Evolutionary conservation across 1,139 yeast species (phyloP).

Genomic region (Yamadazyma aaseri): DNA sequence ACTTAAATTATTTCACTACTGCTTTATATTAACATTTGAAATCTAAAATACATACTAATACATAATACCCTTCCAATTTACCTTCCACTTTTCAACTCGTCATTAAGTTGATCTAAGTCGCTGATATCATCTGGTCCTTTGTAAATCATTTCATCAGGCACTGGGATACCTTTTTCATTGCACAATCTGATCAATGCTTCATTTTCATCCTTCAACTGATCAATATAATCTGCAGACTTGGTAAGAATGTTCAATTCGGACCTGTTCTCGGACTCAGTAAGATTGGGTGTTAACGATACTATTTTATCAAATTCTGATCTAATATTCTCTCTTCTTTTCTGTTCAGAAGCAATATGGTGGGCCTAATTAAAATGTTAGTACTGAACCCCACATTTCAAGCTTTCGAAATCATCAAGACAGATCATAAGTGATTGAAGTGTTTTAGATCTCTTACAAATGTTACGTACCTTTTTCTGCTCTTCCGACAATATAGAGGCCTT

Average conservation of each 20-base stretch:
- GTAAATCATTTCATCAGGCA: constrained; percentile 39
- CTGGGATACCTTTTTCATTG: constrained; percentile 32
- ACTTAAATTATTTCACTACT: constrained; percentile 21
- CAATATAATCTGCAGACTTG: constrained; percentile 48
- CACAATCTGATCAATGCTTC: constrained; percentile 34
- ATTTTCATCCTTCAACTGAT: constrained; percentile 40
- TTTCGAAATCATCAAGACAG: background rate
- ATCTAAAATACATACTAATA: constrained; percentile 6
- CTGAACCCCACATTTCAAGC: constrained; percentile 6
- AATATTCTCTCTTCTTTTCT: constrained; percentile 47
- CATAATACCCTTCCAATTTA: background rate
- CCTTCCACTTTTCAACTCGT: constrained; percentile 8
- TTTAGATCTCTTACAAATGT: background rate
- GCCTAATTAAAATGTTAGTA: constrained; percentile 29
- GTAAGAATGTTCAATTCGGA: constrained; percentile 46
- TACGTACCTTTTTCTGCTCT: constrained; percentile 45
- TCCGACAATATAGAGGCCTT: constrained; percentile 38
- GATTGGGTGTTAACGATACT: constrained; percentile 42
- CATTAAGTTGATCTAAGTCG: constrained; percentile 13
- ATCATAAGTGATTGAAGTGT: background rate
- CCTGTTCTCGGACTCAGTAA: constrained; percentile 43
- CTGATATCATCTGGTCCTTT: constrained; percentile 34
- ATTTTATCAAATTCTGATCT: constrained; percentile 47
- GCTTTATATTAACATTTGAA: constrained; percentile 23
- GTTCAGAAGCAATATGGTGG: constrained; percentile 52